Conservation (phyloP, 2,329 filamentous ascomycete species). For the Alternaria rosae region DNA sequence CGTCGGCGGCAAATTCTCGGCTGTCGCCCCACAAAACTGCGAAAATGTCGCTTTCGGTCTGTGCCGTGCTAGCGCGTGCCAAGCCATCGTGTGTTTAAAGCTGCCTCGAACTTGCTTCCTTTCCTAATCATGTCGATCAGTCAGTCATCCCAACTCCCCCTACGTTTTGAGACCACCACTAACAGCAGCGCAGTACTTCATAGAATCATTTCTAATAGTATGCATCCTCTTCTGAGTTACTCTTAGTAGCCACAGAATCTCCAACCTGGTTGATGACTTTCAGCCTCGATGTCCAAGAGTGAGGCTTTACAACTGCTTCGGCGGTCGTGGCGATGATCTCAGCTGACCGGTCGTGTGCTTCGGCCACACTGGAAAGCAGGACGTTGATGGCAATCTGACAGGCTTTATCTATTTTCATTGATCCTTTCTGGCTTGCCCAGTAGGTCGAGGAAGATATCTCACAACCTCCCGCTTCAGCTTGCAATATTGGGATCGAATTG, state of each 20-base stretch:
- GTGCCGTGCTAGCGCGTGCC: not conserved
- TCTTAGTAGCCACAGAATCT: constrained; percentile 89
- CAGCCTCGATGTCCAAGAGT: constrained; percentile 90
- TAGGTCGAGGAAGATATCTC: constrained; percentile 39
- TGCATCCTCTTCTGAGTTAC: constrained; percentile 90
- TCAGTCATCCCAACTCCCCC: not conserved
- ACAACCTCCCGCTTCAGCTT: not conserved
- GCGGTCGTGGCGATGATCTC: constrained; percentile 96
- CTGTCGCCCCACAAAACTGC: not conserved
- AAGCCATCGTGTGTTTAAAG: no score
- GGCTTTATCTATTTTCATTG: constrained; percentile 55
- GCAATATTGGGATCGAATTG: not conserved
- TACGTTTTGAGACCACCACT: not conserved
- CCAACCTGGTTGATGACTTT: constrained; percentile 88
- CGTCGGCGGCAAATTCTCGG: not conserved
- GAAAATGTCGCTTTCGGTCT: not conserved
- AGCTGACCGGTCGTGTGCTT: constrained; percentile 77
- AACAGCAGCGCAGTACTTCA: constrained; percentile 23
- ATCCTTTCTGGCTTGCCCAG: constrained; percentile 42
- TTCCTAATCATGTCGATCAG: constrained; percentile 13
- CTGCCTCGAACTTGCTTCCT: no score
- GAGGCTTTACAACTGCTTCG: constrained; percentile 75
- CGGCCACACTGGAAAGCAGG: constrained; percentile 80
- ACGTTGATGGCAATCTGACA: constrained; percentile 87
- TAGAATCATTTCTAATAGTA: constrained; percentile 83